Evolutionary conservation across 768 basidiomycete species (phyloP), one percentile per base, ranked within the genome.

Genomic region (Russula earlei): DNA sequence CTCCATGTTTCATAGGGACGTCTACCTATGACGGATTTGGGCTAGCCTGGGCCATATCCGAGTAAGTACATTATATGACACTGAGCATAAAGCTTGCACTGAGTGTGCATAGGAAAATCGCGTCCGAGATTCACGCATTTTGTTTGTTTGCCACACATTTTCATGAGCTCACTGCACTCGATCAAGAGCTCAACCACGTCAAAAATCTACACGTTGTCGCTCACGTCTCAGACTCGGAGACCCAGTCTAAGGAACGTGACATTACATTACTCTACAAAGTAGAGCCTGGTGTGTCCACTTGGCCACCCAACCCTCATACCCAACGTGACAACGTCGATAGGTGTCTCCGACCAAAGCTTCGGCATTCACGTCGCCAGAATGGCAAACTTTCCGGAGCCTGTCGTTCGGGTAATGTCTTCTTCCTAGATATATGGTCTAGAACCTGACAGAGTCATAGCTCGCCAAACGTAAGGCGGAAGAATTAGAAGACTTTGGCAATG

Each of bases 1-100:
- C 24, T 54, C 24, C 27, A 29, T 37, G 42, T 59, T 36, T n/a
- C 56, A n/a, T 10, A 87, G 87, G 94, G 6, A 96, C 94, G 0
- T 96, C 94, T 0, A 97, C 95, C 0, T 95, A 95, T 62, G 95
- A 99, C 67, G 95, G 95, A 5, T 97, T 97, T 64, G 95, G 94
- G 6, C 77, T 99, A 6, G 96, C 96, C 0, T 99, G 95, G 95
- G 92, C 95, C 1, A 98, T 98, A 63, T 95, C 92, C 49, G 96
- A 99, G 94, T 94, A 68, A 57, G 80, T 68, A 19, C 14, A 36
- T 33, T 14, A 15, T 41, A 25, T 48, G 43, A 1, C 15, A 3
- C 9, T 5, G 14, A 4, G 31, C 17, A 33, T 48, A 25, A n/a
- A n/a, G 5, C 42, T 37, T 19, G 44, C 42, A 55, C 5, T 25